These are phyloP conservation scores for Vigna angularis DNA, from an alignment of 306 rosid species.

Conservation along the genomic window DNA sequence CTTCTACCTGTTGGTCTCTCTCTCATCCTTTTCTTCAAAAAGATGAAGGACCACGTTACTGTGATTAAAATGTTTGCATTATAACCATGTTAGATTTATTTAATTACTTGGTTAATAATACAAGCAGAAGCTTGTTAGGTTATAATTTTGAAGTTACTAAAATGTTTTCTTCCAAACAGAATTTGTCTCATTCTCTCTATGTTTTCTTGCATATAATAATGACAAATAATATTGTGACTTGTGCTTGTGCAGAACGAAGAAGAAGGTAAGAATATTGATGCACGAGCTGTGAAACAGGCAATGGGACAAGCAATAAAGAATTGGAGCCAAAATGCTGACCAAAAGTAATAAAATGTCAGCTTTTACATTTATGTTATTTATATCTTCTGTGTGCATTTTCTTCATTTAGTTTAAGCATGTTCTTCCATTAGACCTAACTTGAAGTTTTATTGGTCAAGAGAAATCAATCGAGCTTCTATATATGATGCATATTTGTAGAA, in stretches of 20 bases:
- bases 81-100: background rate
- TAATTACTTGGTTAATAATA: background rate
- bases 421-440: constrained; percentile 17
- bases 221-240: constrained; percentile 4
- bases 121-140: background rate
- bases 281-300: constrained; percentile 50
- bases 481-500: background rate
- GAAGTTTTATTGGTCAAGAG: constrained; percentile 41
- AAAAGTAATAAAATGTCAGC: constrained; percentile 9
- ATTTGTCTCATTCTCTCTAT: background rate
- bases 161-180: background rate
- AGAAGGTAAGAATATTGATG: constrained; percentile 50
- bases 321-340: constrained; percentile 52
- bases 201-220: constrained; percentile 17
- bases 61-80: background rate
- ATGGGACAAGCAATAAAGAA: constrained; percentile 54
- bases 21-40: background rate
- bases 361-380: background rate
- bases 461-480: background rate
- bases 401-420: background rate
- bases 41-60: constrained; percentile 28
- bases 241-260: constrained; percentile 49
- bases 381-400: constrained; percentile 5
- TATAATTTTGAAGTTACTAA: background rate
- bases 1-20: background rate